Base-by-base conservation (phyloP, 208 protist genomes). In the Lotmaria passim region DNA sequence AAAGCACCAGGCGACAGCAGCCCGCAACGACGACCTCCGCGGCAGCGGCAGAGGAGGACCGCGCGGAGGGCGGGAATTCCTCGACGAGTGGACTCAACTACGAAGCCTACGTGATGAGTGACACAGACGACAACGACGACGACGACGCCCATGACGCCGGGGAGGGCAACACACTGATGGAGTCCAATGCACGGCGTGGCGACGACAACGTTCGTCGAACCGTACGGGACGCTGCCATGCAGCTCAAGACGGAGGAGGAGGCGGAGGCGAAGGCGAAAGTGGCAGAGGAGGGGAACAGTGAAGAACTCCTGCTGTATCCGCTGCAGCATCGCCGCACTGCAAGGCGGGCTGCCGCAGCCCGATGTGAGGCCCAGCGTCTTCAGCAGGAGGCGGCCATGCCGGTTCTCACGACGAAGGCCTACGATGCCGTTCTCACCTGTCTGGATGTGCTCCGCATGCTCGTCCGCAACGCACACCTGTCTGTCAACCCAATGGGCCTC, bases 401-500 rank as follows among this genome's bases (percentile, higher is more conserved):
- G 0, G 62, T 69, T 0, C 53, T 88, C 19, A 79, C 69, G 3
- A 81, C 83, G 24, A 69, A 82, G 38, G 81, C 83, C 11, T 89
- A 89, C 55, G 64, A 68, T 28, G 65, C 83, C 12, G 61, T 94
- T 7, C 52, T 82, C 33, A 83, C 82, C 52, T 80, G 80, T 53
- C 79, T 94, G 23, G 62, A 66, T 33, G 68, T 87, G 26, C 74
- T 94, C 26, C 80, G 83, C 46, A 77, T 71, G 71, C 63, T 77
- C 17, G 57, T 77, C 15, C 71, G 71, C 62, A 63, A 77, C 26
- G 63, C 50, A 0, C 71, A 77, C 59, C 31, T 69, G 19, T 78
- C 65, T 24, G 65, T 78, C 58, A 78, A 72, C 59, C 73, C 65
- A 11, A 72, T 78, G 50, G 63, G 38, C 19, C 0, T 78, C 17